These are phyloP conservation scores for Tylopilus sp. DNA, from an alignment of 768 basidiomycete genomes.

Conservation along the genomic window DNA sequence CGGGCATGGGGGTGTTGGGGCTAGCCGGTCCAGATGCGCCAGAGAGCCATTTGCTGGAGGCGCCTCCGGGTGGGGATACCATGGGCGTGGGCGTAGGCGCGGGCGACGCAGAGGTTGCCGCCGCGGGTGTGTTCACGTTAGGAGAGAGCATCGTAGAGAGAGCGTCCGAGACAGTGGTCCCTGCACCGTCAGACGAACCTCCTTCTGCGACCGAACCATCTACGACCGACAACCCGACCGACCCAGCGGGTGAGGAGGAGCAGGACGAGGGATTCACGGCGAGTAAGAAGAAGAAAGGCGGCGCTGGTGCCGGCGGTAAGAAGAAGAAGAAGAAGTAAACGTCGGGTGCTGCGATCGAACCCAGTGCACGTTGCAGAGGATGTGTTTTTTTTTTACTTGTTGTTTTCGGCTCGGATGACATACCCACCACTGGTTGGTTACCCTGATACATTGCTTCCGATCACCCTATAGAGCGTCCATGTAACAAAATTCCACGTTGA, in stretches of 20 bases:
- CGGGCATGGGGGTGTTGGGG: neutral
- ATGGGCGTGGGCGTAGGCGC: neutral
- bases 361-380: neutral
- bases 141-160: neutral
- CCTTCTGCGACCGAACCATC: constrained; percentile 2
- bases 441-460: neutral
- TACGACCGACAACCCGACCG: constrained; percentile 11
- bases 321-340: constrained; percentile 16
- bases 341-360: constrained; percentile 4
- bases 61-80: neutral
- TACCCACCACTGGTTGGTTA: constrained; percentile 1
- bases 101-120: neutral
- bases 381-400: neutral
- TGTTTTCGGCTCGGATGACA: neutral
- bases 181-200: neutral
- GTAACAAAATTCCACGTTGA: neutral
- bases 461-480: neutral
- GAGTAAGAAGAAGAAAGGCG: constrained; percentile 11
- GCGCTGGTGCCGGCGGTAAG: neutral
- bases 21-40: no score
- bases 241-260: constrained; percentile 4
- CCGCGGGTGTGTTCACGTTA: neutral
- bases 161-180: neutral
- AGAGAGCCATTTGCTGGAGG: neutral
- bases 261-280: neutral